Conservation (phyloP, 495 filamentous ascomycete genomes). For the Talaromyces liani region DNA sequence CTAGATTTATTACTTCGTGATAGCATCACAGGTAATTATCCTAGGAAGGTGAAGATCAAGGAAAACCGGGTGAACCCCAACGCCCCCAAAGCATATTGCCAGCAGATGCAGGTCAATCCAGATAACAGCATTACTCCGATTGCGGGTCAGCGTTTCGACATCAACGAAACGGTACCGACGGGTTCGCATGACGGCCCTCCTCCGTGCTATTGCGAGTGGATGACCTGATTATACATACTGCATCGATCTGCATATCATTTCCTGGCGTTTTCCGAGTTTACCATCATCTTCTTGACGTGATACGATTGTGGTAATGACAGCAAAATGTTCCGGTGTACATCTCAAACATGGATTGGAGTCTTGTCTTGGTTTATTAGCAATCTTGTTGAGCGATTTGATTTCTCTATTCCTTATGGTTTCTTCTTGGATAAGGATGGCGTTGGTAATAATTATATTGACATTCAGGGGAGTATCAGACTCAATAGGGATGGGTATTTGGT, state of each 20-base stretch:
- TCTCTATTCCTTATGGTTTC: background rate
- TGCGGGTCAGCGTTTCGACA: background rate
- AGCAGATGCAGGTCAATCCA: slow-evolving; percentile 59
- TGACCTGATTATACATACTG: slow-evolving; percentile 20
- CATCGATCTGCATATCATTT: background rate
- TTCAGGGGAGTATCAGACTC: background rate
- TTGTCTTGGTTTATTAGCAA: background rate
- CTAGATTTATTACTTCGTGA: slow-evolving; percentile 12
- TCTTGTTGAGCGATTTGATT: background rate
- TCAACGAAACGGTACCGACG: background rate
- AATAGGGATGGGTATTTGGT: background rate
- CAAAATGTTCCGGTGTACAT: background rate
- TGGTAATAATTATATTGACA: background rate
- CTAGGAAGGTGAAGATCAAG: slow-evolving; percentile 69
- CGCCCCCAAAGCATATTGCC: slow-evolving; percentile 51
- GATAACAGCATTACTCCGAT: slow-evolving; percentile 30
- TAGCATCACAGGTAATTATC: slow-evolving; percentile 40
- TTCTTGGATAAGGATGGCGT: background rate
- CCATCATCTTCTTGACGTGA: background rate
- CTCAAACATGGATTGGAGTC: background rate
- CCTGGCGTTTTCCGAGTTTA: background rate
- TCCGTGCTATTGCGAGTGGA: slow-evolving; percentile 35
- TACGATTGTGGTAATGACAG: background rate
- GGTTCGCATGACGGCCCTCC: slow-evolving; percentile 9
- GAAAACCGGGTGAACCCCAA: slow-evolving; percentile 54